Evolutionary conservation across 441 rosid genomes (phyloP).

Genomic region (Hura crepitans): DNA sequence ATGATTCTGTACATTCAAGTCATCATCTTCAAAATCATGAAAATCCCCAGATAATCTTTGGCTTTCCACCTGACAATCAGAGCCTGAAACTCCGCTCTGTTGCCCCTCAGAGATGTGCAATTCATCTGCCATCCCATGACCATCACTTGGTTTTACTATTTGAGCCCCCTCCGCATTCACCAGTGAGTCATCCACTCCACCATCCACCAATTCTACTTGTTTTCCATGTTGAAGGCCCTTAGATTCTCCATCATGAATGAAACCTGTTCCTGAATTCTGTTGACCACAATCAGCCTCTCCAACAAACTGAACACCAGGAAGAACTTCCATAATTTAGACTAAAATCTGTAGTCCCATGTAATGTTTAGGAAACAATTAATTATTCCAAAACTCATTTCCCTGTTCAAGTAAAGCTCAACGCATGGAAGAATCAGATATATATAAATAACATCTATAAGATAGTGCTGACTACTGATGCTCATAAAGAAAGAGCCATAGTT

Average conservation of each 20-base stretch:
- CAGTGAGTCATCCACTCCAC: constrained; percentile 33
- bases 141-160: constrained; percentile 31
- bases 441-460: not conserved
- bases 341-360: constrained; percentile 25
- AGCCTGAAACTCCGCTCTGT: constrained; percentile 38
- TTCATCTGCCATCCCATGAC: constrained; percentile 32
- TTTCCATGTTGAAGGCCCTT: constrained; percentile 31
- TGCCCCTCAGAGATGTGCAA: constrained; percentile 36
- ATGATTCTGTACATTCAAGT: constrained; percentile 35
- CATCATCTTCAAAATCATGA: constrained; percentile 50
- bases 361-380: constrained; percentile 25
- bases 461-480: not conserved
- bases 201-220: constrained; percentile 38
- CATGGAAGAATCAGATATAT: constrained; percentile 21
- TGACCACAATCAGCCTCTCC: constrained; percentile 44
- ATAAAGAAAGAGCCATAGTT: not conserved
- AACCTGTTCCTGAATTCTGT: constrained; percentile 34
- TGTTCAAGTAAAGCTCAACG: constrained; percentile 26
- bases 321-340: constrained; percentile 52
- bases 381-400: constrained; percentile 22
- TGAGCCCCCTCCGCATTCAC: constrained; percentile 34
- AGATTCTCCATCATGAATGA: constrained; percentile 33
- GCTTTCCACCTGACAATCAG: constrained; percentile 43
- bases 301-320: constrained; percentile 46
- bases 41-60: constrained; percentile 42